Percentiles rank a stretch among this genome's conserved stretches.
Evolutionary conservation across 306 rosid genomes (phyloP).

Genomic region (Ceratonia siliqua): DNA sequence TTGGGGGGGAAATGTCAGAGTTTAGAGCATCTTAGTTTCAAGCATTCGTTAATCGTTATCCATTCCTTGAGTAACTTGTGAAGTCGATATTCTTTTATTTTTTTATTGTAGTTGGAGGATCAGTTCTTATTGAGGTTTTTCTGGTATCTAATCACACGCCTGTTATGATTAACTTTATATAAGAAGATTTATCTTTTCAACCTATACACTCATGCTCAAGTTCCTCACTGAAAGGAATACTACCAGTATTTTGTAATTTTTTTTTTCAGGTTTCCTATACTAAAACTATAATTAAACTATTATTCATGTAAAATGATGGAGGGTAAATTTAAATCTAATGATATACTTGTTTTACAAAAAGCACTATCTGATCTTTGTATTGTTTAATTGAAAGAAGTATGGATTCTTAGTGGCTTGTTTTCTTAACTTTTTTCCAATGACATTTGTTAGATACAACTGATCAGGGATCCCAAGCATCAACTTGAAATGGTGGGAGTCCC

Average conservation of each 20-base stretch:
- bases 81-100: neutral
- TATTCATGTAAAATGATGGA: neutral
- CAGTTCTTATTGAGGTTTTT: neutral
- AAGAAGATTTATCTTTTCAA: neutral
- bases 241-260: neutral
- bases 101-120: neutral
- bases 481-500: constrained; percentile 90
- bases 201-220: neutral
- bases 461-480: constrained; percentile 81
- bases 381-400: neutral
- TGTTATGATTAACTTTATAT: neutral
- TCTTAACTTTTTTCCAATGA: constrained; percentile 4
- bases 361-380: neutral
- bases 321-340: neutral
- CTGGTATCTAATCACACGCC: neutral
- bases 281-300: neutral
- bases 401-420: constrained; percentile 10
- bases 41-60: too few relatives aligned
- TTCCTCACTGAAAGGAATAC: neutral
- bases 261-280: neutral
- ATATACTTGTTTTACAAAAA: neutral
- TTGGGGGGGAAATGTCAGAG: neutral
- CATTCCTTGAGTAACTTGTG: neutral
- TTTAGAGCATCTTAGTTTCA: neutral
- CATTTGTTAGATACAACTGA: constrained; percentile 63